These are phyloP conservation scores for Phytophthora tentaculata DNA, from an alignment of 352 stramenopile genomes.

Conservation along the genomic window DNA sequence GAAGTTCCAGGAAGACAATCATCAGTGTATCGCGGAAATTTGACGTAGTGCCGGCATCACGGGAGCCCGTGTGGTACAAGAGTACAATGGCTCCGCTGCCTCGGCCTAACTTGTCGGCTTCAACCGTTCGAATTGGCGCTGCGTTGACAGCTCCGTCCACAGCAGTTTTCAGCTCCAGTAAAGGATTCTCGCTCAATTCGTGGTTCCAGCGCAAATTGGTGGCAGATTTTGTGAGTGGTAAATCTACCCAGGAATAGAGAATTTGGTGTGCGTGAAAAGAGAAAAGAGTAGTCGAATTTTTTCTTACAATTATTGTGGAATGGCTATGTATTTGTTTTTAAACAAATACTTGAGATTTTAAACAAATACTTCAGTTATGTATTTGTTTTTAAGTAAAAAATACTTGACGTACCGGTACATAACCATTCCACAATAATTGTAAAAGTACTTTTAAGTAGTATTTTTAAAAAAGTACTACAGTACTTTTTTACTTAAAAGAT, in stretches of 20 bases:
- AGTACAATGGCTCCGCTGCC: constrained; percentile 14
- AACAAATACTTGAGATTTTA: too few relatives aligned
- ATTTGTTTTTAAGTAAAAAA: too few relatives aligned
- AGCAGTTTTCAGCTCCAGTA: constrained; percentile 44
- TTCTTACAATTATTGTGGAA: too few relatives aligned
- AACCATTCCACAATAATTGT: too few relatives aligned
- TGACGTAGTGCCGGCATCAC: neutral
- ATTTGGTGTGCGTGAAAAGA: too few relatives aligned
- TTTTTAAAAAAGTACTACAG: too few relatives aligned
- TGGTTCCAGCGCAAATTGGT: constrained; percentile 41
- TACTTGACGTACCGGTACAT: too few relatives aligned
- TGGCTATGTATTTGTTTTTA: too few relatives aligned
- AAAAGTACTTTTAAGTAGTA: too few relatives aligned
- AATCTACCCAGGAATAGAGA: neutral
- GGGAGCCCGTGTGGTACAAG: neutral
- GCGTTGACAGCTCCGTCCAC: constrained; percentile 22
- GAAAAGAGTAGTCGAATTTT: too few relatives aligned
- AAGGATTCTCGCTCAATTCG: constrained; percentile 45
- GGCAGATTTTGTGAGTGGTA: constrained; percentile 13
- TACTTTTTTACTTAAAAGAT: too few relatives aligned
- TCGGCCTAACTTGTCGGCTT: constrained; percentile 1
- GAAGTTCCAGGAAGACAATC: constrained; percentile 20
- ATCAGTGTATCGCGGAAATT: constrained; percentile 38
- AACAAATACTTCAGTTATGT: too few relatives aligned
- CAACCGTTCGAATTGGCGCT: neutral